Conservation (phyloP, 805 yeast species). For the Cyberlindnera meyerae region DNA sequence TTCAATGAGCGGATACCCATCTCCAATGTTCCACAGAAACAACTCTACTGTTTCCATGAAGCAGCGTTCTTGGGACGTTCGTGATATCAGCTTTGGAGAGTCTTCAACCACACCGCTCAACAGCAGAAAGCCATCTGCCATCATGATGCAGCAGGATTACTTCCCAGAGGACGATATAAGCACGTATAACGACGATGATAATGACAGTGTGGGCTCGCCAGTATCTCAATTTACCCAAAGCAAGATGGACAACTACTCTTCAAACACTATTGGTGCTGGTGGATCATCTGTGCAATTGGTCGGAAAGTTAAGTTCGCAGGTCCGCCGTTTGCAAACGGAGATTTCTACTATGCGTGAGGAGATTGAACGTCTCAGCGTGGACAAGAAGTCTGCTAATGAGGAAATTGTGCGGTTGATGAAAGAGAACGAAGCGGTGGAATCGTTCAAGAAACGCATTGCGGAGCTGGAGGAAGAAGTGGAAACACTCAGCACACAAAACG, state of each 20-base stretch:
- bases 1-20: constrained; percentile 1
- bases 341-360: constrained; percentile 61
- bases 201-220: constrained; percentile 17
- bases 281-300: constrained; percentile 55
- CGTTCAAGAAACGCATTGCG: constrained; percentile 31
- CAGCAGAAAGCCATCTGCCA: constrained; percentile 22
- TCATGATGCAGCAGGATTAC: constrained; percentile 10
- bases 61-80: constrained; percentile 21
- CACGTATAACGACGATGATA: constrained; percentile 13
- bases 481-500: constrained; percentile 31
- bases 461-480: constrained; percentile 34
- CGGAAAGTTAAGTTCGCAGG: constrained; percentile 68
- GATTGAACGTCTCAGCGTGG: constrained; percentile 43
- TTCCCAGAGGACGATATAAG: constrained; percentile 13
- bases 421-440: constrained; percentile 43
- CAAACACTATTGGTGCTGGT: constrained; percentile 14
- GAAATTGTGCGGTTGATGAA: constrained; percentile 60
- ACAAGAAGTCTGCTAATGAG: constrained; percentile 61
- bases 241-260: constrained; percentile 5
- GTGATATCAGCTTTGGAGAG: constrained; percentile 40
- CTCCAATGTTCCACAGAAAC: constrained; percentile 10
- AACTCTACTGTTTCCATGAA: constrained; percentile 20
- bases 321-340: constrained; percentile 79
- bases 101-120: constrained; percentile 43
- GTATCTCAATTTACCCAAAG: constrained; percentile 15